Conservation (phyloP, 495 filamentous ascomycete species). For the Chaetomidium leptoderma region DNA sequence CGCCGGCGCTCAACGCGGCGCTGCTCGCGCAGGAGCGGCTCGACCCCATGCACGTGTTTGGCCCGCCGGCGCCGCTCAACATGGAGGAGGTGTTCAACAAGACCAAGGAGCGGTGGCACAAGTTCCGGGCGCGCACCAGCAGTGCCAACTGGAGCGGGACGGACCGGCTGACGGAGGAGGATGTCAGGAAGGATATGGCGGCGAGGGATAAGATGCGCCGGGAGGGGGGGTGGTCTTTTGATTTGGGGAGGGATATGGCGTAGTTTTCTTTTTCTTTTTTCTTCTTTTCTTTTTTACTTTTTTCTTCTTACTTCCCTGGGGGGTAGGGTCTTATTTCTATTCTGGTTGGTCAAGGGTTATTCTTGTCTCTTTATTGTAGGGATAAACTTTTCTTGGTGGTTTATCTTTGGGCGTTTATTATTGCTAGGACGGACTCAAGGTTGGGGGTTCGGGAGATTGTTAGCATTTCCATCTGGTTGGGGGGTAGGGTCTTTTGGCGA, state of each 20-base stretch:
- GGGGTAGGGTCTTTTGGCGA: too few species aligned
- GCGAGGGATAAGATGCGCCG: slow-evolving; percentile 73
- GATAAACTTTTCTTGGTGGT: background rate
- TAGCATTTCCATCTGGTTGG: background rate
- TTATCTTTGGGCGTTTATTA: background rate
- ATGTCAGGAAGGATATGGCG: slow-evolving; percentile 72
- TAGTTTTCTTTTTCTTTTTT: slow-evolving; percentile 15
- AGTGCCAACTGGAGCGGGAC: slow-evolving; percentile 87
- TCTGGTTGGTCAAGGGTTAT: background rate
- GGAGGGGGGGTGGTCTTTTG: slow-evolving; percentile 83
- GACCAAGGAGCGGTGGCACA: slow-evolving; percentile 72
- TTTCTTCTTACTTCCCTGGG: background rate
- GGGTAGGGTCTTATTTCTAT: background rate
- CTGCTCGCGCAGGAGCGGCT: slow-evolving; percentile 72
- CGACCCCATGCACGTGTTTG: slow-evolving; percentile 86
- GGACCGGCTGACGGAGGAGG: slow-evolving; percentile 88
- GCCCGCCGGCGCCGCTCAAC: slow-evolving; percentile 74
- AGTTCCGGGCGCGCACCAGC: slow-evolving; percentile 81
- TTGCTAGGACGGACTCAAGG: background rate
- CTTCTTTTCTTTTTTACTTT: background rate
- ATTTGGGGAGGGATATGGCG: slow-evolving; percentile 43
- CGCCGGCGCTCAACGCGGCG: slow-evolving; percentile 66
- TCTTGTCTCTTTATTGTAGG: background rate
- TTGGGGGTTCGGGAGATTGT: background rate
- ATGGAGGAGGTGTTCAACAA: slow-evolving; percentile 94